A percentile compares a stretch with the other conserved stretches of the same genome.
Conservation (phyloP, 163 green algal species). For the Smithsoniella earleae region DNA sequence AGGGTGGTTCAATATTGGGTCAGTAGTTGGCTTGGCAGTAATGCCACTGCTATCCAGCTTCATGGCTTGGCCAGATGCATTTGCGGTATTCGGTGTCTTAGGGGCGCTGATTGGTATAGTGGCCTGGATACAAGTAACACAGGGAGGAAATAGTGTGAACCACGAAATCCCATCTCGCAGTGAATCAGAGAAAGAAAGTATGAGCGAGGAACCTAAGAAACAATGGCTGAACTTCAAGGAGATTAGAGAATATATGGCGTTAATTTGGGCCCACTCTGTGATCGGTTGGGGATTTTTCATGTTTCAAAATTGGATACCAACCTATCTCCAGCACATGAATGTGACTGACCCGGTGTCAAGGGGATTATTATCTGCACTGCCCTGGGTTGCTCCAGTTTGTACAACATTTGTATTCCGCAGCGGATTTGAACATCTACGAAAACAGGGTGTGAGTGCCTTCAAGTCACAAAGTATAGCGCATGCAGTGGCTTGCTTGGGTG, state of each 20-base stretch:
- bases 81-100: conserved; percentile 37
- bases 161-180: no score
- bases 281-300: conserved; percentile 67
- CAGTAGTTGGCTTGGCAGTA: conserved; percentile 46
- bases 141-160: not conserved
- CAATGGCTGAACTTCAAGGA: not conserved
- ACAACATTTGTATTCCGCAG: not conserved
- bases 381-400: conserved; percentile 47
- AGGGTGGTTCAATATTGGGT: conserved; percentile 30
- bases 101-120: conserved; percentile 29
- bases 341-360: conserved; percentile 31
- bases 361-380: conserved; percentile 44
- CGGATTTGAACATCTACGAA: not conserved
- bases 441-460: not conserved
- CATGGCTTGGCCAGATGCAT: conserved; percentile 40
- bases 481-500: conserved; percentile 22
- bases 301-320: conserved; percentile 60
- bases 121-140: not conserved
- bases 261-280: conserved; percentile 54
- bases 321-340: conserved; percentile 50
- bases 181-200: no score
- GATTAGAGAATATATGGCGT: conserved; percentile 34
- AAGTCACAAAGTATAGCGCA: conserved; percentile 10
- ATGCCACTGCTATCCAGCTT: conserved; percentile 41
- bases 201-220: not conserved